Percentiles rank a stretch among this genome's conserved stretches.
Evolutionary conservation across 1,139 yeast species (phyloP).

Genomic region (Kluyveromyces sp.): DNA sequence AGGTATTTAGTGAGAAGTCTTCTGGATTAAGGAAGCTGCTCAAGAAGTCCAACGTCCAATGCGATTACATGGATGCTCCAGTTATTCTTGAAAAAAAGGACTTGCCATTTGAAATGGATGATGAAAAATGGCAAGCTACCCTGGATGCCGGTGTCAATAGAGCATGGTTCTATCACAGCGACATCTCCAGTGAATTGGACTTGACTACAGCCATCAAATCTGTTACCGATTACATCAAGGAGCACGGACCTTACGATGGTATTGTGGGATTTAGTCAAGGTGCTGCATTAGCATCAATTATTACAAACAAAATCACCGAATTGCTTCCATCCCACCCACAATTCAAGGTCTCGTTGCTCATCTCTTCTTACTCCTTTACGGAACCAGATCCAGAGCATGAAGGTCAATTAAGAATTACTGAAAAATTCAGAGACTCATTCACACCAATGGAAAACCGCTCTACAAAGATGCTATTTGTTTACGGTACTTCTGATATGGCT

Average conservation of each 20-base stretch:
- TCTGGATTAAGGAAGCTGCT: conserved; percentile 69
- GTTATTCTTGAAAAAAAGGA: conserved; percentile 55
- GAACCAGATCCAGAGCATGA: conserved; percentile 30
- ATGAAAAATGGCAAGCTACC: conserved; percentile 36
- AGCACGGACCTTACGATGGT: conserved; percentile 84
- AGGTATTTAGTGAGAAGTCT: conserved; percentile 67
- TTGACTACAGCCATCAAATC: conserved; percentile 39
- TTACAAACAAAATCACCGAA: conserved; percentile 39
- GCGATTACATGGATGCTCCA: conserved; percentile 77
- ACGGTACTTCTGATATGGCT: conserved; percentile 44
- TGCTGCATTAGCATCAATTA: conserved; percentile 67
- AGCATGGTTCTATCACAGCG: conserved; percentile 52
- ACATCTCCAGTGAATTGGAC: conserved; percentile 35
- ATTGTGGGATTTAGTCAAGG: conserved; percentile 91
- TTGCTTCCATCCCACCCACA: conserved; percentile 36
- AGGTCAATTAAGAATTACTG: conserved; percentile 32
- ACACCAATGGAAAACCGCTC: conserved; percentile 23
- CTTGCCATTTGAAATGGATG: conserved; percentile 52
- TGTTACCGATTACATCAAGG: conserved; percentile 48
- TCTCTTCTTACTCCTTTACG: conserved; percentile 54
- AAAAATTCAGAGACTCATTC: conserved; percentile 28
- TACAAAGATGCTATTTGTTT: conserved; percentile 32
- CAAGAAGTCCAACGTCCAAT: conserved; percentile 57
- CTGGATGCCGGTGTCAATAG: conserved; percentile 45
- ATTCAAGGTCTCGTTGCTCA: conserved; percentile 42